Percentiles rank a stretch among this genome's conserved stretches.
These are phyloP conservation scores for Cudoniella acicularis DNA, from an alignment of 495 filamentous ascomycete species.

Conservation along the genomic window DNA sequence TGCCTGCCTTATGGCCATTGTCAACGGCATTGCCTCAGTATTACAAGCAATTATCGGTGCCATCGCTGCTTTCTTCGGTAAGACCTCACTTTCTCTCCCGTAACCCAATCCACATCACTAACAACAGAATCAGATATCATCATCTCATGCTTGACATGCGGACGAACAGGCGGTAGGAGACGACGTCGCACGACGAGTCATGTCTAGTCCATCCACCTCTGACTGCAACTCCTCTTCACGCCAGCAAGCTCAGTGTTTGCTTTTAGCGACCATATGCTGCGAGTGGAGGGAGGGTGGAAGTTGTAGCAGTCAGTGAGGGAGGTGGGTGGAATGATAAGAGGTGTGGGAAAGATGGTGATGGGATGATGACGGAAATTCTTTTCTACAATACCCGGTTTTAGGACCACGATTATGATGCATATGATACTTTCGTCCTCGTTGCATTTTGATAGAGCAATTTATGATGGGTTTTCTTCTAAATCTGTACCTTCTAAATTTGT, in stretches of 20 bases:
- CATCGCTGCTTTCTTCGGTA: conserved; percentile 64
- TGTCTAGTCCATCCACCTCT: conserved; percentile 13
- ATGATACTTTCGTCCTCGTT: background rate
- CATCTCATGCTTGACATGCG: conserved; percentile 84
- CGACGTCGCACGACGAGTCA: conserved; percentile 12
- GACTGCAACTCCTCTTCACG: background rate
- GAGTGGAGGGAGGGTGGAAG: background rate
- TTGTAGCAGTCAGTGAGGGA: background rate
- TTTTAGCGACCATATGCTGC: background rate
- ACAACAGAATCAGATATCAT: conserved; percentile 52
- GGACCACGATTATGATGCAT: background rate
- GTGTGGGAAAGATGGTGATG: background rate
- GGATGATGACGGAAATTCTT: background rate
- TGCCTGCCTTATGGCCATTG: conserved; percentile 74
- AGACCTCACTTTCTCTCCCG: background rate
- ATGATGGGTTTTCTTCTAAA: too few species aligned
- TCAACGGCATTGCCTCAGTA: conserved; percentile 74
- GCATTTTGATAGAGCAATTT: background rate
- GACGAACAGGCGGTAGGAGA: conserved; percentile 41
- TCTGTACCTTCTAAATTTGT: too few species aligned
- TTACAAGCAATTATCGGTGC: conserved; percentile 77
- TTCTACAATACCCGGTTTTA: background rate
- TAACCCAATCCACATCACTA: background rate
- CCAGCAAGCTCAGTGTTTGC: too few species aligned
- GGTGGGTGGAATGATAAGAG: background rate